These are phyloP conservation scores for Pyrenochaeta sp. DNA, from an alignment of 2,329 filamentous ascomycete genomes.

Conservation along the genomic window DNA sequence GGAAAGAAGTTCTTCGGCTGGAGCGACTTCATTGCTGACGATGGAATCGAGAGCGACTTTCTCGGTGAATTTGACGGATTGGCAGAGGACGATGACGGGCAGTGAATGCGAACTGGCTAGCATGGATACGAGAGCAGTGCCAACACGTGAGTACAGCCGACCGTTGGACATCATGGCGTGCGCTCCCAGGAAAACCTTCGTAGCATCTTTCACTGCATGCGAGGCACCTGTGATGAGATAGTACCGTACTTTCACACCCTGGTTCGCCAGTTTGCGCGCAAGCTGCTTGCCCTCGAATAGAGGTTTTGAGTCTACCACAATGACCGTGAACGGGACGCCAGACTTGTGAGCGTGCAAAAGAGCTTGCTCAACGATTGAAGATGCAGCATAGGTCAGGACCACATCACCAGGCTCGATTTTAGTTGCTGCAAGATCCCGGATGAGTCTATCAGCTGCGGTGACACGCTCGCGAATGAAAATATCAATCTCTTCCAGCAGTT, in stretches of 20 bases:
- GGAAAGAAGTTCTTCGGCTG: conserved; percentile 69
- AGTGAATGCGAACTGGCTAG: conserved; percentile 77
- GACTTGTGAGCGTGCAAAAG: conserved; percentile 73
- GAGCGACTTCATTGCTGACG: conserved; percentile 90
- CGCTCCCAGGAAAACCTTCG: conserved; percentile 79
- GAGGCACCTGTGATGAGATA: conserved; percentile 79
- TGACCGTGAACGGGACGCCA: conserved; percentile 81
- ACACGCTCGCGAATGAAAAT: conserved; percentile 90
- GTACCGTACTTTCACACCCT: conserved; percentile 81
- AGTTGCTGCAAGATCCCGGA: conserved; percentile 75
- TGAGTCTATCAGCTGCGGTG: conserved; percentile 83
- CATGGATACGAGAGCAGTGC: conserved; percentile 86
- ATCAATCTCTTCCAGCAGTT: conserved; percentile 82
- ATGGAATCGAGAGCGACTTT: conserved; percentile 91
- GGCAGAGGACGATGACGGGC: conserved; percentile 87
- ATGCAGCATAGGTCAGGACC: conserved; percentile 86
- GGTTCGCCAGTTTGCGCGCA: conserved; percentile 72
- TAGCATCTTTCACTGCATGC: conserved; percentile 74
- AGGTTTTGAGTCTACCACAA: conserved; percentile 80
- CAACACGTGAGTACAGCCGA: conserved; percentile 83
- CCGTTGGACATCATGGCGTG: conserved; percentile 97
- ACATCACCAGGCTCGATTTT: conserved; percentile 82
- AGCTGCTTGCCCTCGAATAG: conserved; percentile 74
- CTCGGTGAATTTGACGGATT: conserved; percentile 94
- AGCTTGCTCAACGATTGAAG: conserved; percentile 83